Base-by-base conservation (phyloP, 106 monocot species). In the Chionographis japonica region DNA sequence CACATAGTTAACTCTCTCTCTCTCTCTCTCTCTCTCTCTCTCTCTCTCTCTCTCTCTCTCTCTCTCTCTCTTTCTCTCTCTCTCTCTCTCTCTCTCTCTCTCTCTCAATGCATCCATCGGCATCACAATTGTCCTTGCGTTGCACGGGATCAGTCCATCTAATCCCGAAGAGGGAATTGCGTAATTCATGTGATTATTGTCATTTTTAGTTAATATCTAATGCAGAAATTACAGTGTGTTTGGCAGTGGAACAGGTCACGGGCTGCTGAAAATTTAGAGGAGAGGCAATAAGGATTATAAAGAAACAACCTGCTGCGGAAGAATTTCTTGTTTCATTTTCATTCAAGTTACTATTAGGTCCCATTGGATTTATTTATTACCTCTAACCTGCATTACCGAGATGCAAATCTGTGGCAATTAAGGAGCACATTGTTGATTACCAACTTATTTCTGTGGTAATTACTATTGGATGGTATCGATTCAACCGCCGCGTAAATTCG, bases 361-460 rank as follows among this genome's bases (percentile, higher is more conserved):
- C 9, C 46, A 69, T 67, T 54, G 36, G 46, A 78, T 78, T 78
- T 42, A 54, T 78, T 78, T 20, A 77, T 71, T 71, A 56, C 40
- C 59, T 67, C 66, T 71, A 65, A 71, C 66, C 16, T 55, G 66
- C 54, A 66, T 65, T 35, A 50, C 51, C 12, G 36, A 42, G 58
- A 60, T 50, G 51, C 71, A 72, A 52, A 68, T 70, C 59, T 76
- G 81, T 81, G 76, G 72, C 75, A 75, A 68, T 27, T 27, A 27
- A 27, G 27, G 27, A 68, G 52, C 37, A 40, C 41, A 75, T 54
- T 37, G 60, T 60, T 60, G 69, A 78, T 82, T 82, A 74, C 82
- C 77, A 69, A 60, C 41, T 35, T 77, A 78, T 82, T 27, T 82
- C 69, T 62, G 69, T 73, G 82, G 82, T 82, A 73, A 82, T 72